Conservation (phyloP, 2,329 filamentous ascomycete genomes). For the Amauroascus niger region DNA sequence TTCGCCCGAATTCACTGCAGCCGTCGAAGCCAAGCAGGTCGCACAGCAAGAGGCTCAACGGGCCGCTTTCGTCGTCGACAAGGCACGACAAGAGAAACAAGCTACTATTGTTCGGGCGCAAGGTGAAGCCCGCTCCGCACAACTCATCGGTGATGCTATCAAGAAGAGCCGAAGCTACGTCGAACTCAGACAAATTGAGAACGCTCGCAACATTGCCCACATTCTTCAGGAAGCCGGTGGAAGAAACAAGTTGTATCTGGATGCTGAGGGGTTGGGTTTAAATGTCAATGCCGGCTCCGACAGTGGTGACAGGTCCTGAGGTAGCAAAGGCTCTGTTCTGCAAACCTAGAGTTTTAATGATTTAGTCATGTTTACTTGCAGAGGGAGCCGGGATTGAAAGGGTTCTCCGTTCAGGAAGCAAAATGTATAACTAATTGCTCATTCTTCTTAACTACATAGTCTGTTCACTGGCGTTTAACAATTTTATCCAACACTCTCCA, state of each 20-base stretch:
- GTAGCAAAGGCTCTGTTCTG: neutral
- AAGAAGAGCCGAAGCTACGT: slow-evolving; percentile 98
- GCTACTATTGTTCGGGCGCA: slow-evolving; percentile 96
- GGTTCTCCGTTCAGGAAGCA: neutral
- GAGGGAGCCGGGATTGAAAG: neutral
- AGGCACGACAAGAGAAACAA: slow-evolving; percentile 98
- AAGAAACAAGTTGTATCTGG: slow-evolving; percentile 88
- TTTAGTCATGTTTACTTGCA: neutral
- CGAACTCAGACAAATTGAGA: slow-evolving; percentile 96
- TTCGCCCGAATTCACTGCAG: slow-evolving; percentile 60
- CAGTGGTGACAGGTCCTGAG: slow-evolving; percentile 20
- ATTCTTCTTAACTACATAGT: neutral
- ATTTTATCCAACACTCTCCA: slow-evolving; percentile 2
- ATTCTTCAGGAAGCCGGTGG: slow-evolving; percentile 77
- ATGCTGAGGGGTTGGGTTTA: slow-evolving; percentile 79
- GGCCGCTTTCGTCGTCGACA: slow-evolving; percentile 95
- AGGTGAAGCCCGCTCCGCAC: slow-evolving; percentile 95
- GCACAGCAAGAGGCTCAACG: slow-evolving; percentile 88
- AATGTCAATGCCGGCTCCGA: slow-evolving; percentile 53
- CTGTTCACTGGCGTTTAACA: neutral
- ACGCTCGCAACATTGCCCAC: slow-evolving; percentile 77
- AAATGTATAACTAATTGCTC: slow-evolving; percentile 4
- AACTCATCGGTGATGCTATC: slow-evolving; percentile 97
- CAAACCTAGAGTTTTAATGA: neutral
- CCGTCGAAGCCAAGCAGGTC: slow-evolving; percentile 60